Conservation (phyloP, 2,329 filamentous ascomycete species). For the Monilinia polystroma region DNA sequence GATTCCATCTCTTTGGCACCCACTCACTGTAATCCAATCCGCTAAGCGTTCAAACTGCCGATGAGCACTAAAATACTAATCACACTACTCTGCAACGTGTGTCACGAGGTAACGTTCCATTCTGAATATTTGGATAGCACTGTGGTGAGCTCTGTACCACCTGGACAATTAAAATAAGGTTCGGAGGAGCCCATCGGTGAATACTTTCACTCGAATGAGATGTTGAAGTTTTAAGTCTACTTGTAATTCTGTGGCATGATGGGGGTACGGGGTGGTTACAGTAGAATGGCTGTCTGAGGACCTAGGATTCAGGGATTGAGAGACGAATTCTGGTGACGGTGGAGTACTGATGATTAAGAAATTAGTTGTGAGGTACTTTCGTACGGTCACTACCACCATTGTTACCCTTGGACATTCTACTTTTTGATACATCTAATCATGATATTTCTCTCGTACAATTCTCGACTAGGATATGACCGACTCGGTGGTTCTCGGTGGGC, state of each 20-base stretch:
- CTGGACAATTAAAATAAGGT: background rate
- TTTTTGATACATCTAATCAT: background rate
- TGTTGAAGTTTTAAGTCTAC: background rate
- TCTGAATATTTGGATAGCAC: background rate
- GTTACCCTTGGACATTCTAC: background rate
- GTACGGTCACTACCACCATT: background rate
- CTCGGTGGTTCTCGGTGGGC: constrained; percentile 11
- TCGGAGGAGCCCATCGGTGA: constrained; percentile 8
- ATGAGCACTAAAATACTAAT: background rate
- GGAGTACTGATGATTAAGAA: background rate
- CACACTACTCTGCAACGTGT: too few species aligned
- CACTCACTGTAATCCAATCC: background rate
- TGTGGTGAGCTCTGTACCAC: background rate
- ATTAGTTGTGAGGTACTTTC: background rate
- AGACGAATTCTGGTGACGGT: background rate
- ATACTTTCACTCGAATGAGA: background rate
- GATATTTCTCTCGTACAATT: background rate
- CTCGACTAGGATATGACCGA: background rate
- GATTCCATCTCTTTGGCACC: constrained; percentile 16
- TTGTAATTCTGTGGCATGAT: background rate
- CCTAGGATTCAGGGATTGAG: background rate
- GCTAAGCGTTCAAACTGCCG: background rate
- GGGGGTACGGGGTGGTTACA: background rate
- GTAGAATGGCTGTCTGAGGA: background rate
- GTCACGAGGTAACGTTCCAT: constrained; percentile 20